A percentile compares a stretch with the other conserved stretches of the same genome.
phyloP scores from a whole-genome alignment of 495 filamentous ascomycete species.

The Hypoxylon trugodes region DNA sequence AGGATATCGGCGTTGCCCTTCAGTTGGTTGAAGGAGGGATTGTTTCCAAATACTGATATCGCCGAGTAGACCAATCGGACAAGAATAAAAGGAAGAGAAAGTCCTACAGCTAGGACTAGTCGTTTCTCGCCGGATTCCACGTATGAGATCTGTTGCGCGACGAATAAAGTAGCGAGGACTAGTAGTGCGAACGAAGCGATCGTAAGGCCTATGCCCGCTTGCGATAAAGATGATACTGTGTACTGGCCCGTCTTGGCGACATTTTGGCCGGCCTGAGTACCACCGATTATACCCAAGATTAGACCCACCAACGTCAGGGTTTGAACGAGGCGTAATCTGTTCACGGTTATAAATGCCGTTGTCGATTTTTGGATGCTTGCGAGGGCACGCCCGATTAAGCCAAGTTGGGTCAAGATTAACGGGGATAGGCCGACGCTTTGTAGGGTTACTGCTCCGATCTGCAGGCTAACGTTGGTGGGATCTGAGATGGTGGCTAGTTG shows the following conservation, averaged over 20 bases:
- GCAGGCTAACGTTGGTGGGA: constrained; percentile 42
- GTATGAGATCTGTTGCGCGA: constrained; percentile 33
- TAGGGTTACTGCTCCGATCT: constrained; percentile 40
- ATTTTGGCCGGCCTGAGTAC: constrained; percentile 21
- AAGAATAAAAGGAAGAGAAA: constrained; percentile 50
- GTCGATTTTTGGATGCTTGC: constrained; percentile 27
- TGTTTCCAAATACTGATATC: constrained; percentile 35
- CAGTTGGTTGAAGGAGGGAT: constrained; percentile 40
- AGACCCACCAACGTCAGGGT: constrained; percentile 41
- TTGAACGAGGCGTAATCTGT: constrained; percentile 36
- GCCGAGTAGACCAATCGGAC: constrained; percentile 48
- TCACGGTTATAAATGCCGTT: constrained; percentile 31
- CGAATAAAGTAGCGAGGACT: constrained; percentile 28
- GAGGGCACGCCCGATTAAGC: constrained; percentile 43
- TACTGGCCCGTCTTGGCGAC: constrained; percentile 25
- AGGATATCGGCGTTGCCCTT: constrained; percentile 38
- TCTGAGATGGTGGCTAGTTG: constrained; percentile 47
- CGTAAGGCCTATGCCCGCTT: constrained; percentile 41
- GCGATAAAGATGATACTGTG: constrained; percentile 34
- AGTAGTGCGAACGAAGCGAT: constrained; percentile 44
- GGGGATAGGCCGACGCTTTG: constrained; percentile 46
- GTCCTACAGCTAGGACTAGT: constrained; percentile 42
- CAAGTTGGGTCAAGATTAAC: constrained; percentile 44
- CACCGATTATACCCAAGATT: constrained; percentile 46
- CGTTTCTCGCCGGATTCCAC: constrained; percentile 47